These are phyloP conservation scores for Penicillium occitanis DNA, from an alignment of 2,329 filamentous ascomycete species.

Conservation along the genomic window DNA sequence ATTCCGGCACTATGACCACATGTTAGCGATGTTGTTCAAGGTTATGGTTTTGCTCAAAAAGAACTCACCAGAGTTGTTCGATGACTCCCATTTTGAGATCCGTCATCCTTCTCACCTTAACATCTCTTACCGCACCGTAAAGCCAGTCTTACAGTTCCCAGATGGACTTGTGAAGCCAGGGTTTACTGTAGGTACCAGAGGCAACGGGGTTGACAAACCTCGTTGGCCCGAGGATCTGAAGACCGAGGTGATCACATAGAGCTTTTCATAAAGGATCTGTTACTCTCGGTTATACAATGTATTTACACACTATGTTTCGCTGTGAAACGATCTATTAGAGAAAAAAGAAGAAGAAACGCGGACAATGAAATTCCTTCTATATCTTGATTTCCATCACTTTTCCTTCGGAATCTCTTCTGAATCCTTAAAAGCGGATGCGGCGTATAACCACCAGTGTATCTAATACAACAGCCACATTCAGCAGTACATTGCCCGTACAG, in stretches of 20 bases:
- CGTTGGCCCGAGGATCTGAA: conserved; percentile 48
- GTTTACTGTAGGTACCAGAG: conserved; percentile 52
- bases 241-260: conserved; percentile 10
- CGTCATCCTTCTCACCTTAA: conserved; percentile 31
- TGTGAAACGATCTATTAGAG: background rate
- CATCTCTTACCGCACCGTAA: conserved; percentile 43
- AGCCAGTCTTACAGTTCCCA: conserved; percentile 47
- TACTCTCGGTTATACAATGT: background rate
- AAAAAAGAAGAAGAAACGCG: background rate
- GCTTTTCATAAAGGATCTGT: background rate
- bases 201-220: conserved; percentile 52
- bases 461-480: conserved; percentile 12
- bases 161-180: conserved; percentile 41
- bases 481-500: background rate
- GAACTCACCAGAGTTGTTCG: conserved; percentile 44
- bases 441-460: background rate
- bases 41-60: conserved; percentile 38
- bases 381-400: conserved; percentile 1
- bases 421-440: conserved; percentile 2
- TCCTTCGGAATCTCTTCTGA: background rate
- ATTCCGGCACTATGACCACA: conserved; percentile 54
- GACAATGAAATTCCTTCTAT: background rate
- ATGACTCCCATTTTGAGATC: conserved; percentile 51
- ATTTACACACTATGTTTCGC: background rate
- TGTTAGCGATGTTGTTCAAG: conserved; percentile 44